These are phyloP conservation scores for Fusarium papillatum DNA, from an alignment of 2,329 filamentous ascomycete species.

Conservation along the genomic window DNA sequence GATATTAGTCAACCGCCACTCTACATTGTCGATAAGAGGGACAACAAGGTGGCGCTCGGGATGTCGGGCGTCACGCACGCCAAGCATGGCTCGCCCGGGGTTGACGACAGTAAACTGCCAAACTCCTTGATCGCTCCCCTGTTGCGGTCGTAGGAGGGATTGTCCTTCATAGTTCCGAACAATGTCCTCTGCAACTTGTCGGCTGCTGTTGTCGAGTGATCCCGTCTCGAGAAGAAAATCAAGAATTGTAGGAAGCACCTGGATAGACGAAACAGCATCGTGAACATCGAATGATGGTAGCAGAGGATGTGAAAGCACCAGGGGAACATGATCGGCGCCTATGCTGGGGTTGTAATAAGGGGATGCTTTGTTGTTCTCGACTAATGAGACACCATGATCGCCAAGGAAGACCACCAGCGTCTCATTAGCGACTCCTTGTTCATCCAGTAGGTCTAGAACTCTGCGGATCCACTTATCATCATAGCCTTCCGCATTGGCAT, in stretches of 20 bases:
- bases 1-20: conserved; percentile 46
- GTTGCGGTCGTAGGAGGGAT: not conserved
- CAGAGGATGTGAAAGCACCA: conserved; percentile 46
- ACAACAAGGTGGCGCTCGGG: conserved; percentile 42
- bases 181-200: not conserved
- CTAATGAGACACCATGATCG: conserved; percentile 47
- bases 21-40: conserved; percentile 43
- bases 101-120: conserved; percentile 48
- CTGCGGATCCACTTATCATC: conserved; percentile 29
- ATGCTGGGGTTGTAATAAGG: conserved; percentile 45
- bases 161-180: not conserved
- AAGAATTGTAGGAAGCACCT: conserved; percentile 47
- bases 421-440: conserved; percentile 46
- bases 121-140: not conserved
- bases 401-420: conserved; percentile 46
- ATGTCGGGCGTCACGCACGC: conserved; percentile 30
- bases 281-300: conserved; percentile 42
- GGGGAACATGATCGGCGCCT: conserved; percentile 43
- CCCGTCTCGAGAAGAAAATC: conserved; percentile 46
- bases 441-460: conserved; percentile 30
- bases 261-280: conserved; percentile 40
- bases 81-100: conserved; percentile 44
- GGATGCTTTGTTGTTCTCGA: conserved; percentile 40
- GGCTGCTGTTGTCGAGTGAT: conserved; percentile 8
- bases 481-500: not conserved